Evolutionary conservation across 164 flowering plant species (phyloP), one percentile per base, ranked within the genome.

Genomic region (Piper betle): DNA sequence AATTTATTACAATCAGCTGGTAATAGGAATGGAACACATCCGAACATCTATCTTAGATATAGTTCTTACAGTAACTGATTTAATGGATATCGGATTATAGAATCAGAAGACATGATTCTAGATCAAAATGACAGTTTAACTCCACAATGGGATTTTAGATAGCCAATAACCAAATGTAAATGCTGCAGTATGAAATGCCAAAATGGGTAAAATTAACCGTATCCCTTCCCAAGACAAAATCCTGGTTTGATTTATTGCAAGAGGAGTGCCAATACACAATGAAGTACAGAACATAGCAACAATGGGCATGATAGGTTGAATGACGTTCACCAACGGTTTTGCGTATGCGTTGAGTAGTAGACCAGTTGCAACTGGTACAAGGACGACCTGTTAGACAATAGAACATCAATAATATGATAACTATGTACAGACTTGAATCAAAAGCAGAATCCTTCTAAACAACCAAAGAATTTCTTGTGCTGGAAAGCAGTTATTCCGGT

Each of bases 271-370:
- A 59, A 92, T 89, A 67, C 98, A 89, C 69, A 92, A 1, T 20
- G 98, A 84, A 60, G 98, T 92, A 58, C 98, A 92, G 48, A 89
- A 20, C 96, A 92, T 89, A 39, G 96, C 98, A 63, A 92, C 86
- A 74, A 89, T 74, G 18, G 98, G 98, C 98, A 92, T 89, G 71
- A 86, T 73, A 1, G 98, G 96, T 59, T 64, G 82, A 67, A 93
- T 66, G 54, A 82, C 59, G 55, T 72, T 65, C 15, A 84, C 98
- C 56, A 84, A 79, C 15, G 96, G 81, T 67, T 89, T 93, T 15
- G 98, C 97, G 58, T 86, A 93, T 6, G 96, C 84, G 69, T 93
- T 93, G 41, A 93, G 88, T 52, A 69, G 68, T 53, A 89, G 84
- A 10, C 97, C 97, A 38, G 86, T 78, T 40, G 86, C 60, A 9